Evolutionary conservation across 805 yeast species (phyloP).

Genomic region (Wickerhamiella allomyrinae): DNA sequence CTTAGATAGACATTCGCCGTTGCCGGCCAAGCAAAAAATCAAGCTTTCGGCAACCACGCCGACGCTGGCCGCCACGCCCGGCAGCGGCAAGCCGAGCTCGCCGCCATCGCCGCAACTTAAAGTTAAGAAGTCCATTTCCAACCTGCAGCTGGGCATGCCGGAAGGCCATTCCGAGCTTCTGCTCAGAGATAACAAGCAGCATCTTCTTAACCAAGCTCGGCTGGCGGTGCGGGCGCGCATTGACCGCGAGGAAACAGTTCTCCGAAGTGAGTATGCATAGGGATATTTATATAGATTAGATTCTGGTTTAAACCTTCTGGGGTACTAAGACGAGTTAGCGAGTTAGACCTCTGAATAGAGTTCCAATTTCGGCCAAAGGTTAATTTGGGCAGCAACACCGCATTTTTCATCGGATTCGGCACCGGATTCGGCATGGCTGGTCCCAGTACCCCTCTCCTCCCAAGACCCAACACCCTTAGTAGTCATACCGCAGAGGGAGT

Average conservation of each 20-base stretch:
- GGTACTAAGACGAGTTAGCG: too few species aligned
- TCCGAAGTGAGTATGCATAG: background rate
- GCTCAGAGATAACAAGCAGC: slow-evolving; percentile 7
- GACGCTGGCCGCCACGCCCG: slow-evolving; percentile 9
- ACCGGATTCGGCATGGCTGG: too few species aligned
- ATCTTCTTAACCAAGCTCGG: slow-evolving; percentile 18
- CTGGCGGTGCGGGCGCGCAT: slow-evolving; percentile 17
- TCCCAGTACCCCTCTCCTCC: too few species aligned
- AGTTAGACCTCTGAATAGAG: too few species aligned
- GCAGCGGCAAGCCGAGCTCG: slow-evolving; percentile 5
- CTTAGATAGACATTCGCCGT: slow-evolving; percentile 5
- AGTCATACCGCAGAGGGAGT: too few species aligned
- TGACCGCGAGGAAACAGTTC: slow-evolving; percentile 13
- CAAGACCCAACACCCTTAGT: too few species aligned
- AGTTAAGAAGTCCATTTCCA: slow-evolving; percentile 7
- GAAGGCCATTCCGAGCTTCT: background rate
- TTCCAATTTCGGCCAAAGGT: too few species aligned
- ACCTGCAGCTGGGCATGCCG: slow-evolving; percentile 5
- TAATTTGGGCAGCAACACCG: too few species aligned
- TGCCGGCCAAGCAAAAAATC: slow-evolving; percentile 19
- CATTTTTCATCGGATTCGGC: too few species aligned
- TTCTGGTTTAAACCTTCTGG: too few species aligned
- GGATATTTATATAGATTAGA: background rate
- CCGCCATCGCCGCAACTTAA: slow-evolving; percentile 14
- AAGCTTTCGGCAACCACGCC: slow-evolving; percentile 14